Base-by-base conservation (phyloP, 176 grass and related monocot species). In the Thinopyrum elongatum region DNA sequence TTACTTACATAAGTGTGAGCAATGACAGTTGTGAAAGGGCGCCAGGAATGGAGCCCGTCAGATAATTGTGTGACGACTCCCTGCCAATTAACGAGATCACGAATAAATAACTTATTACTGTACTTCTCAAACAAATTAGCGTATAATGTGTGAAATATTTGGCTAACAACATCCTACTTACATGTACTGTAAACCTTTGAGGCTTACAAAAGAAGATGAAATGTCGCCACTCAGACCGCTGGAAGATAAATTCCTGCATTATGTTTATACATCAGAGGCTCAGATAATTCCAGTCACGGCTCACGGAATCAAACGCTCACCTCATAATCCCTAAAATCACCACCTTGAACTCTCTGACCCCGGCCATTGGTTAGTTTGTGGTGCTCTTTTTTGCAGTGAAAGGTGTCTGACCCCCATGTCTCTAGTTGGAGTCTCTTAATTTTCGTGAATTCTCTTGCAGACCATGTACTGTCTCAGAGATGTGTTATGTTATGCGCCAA, bases 41-140 rank as follows among this genome's bases (percentile, higher is more conserved):
- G 19, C 92, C 85, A 59, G 91, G 94, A 83, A 97, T 88, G 62
- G 70, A 21, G 8, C 91, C 91, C 7, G 66, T 82, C 84, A 96
- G 84, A 33, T 91, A 90, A 25, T 97, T 97, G 84, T 92, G 14
- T 31, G 94, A 97, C 30, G 93, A 78, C 74, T 97, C 82, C 64
- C 91, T 96, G 78, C 1, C 27, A 55, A 67, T 66, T 64, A n/a
- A 28, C 7, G 1, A 67, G 4, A 23, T 67, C n/a, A 77, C 17
- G n/a, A 30, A 11, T n/a, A n/a, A 47, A 64, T 11, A 68, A 42
- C 7, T 46, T 55, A n/a, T n/a, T 46, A 2, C 16, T 7, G 1
- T 17, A 44, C 83, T 35, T 19, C 58, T 6, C 4, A 29, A 14
- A 59, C 16, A 69, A 70, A 35, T 76, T 14, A 31, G 41, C 21